phyloP scores from a whole-genome alignment of 371 early-diverging fungal species.

The Mortierella polycephala region DNA sequence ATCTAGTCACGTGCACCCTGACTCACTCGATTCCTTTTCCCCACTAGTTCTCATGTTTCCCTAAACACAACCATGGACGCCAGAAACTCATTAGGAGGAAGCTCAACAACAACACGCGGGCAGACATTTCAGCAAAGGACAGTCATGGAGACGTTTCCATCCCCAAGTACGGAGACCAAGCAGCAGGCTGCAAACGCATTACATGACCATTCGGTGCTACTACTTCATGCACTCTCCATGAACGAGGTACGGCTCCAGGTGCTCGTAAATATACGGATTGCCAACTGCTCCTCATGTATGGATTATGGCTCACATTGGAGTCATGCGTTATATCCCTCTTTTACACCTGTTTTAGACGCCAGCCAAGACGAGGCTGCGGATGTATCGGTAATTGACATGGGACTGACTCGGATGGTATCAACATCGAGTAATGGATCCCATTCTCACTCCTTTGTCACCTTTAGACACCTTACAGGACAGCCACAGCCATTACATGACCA shows the following conservation, averaged over 20 bases:
- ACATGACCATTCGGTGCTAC: conserved; percentile 23
- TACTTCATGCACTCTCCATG: conserved; percentile 44
- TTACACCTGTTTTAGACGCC: conserved; percentile 23
- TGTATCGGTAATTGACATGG: conserved; percentile 27
- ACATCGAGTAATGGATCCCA: not conserved
- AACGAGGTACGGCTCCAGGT: conserved; percentile 30
- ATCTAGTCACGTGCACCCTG: too few relatives aligned
- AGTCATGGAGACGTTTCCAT: too few relatives aligned
- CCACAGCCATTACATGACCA: conserved; percentile 29
- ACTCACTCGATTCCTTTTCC: too few relatives aligned
- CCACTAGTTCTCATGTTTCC: too few relatives aligned
- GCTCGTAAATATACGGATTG: not conserved
- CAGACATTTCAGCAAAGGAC: too few relatives aligned
- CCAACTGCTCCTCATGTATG: not conserved
- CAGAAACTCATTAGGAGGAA: too few relatives aligned
- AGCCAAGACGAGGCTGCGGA: conserved; percentile 31
- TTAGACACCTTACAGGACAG: conserved; percentile 48
- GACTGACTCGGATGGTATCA: not conserved
- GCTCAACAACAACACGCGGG: too few relatives aligned
- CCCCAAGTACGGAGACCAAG: conserved; percentile 3
- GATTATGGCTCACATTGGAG: not conserved
- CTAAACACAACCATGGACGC: too few relatives aligned
- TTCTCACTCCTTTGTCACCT: not conserved
- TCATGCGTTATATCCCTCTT: not conserved
- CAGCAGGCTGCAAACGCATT: conserved; percentile 34